Evolutionary conservation across 352 stramenopile species (phyloP).

Genomic region (Phytopythium ostracodes): DNA sequence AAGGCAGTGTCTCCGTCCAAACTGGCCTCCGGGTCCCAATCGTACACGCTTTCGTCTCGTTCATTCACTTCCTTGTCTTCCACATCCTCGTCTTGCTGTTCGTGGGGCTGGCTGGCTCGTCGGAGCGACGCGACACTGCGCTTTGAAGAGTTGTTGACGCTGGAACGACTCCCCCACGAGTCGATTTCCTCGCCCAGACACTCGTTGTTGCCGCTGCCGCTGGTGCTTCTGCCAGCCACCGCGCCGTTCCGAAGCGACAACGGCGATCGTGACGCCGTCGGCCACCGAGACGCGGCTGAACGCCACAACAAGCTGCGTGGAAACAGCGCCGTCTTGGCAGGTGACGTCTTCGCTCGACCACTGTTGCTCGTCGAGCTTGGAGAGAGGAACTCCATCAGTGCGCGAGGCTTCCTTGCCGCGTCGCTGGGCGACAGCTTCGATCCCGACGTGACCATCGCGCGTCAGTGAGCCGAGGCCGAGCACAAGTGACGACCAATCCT

Average conservation of each 20-base stretch:
- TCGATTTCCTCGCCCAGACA: constrained; percentile 2
- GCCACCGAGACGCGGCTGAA: constrained; percentile 1
- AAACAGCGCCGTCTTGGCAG: not conserved
- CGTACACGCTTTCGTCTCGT: constrained; percentile 2
- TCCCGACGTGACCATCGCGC: constrained; percentile 2
- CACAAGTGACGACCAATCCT: not conserved
- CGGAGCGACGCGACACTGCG: not conserved
- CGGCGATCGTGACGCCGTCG: not conserved
- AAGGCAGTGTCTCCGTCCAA: no score
- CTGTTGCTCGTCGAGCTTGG: not conserved
- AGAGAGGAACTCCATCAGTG: constrained; percentile 4
- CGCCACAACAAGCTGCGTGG: constrained; percentile 4
- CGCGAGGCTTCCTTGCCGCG: not conserved
- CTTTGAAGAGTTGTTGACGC: not conserved
- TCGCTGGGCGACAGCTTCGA: not conserved
- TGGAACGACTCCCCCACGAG: not conserved
- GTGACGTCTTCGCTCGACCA: not conserved
- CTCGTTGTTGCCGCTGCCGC: constrained; percentile 5
- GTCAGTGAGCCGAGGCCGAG: not conserved
- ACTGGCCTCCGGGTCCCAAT: constrained; percentile 3
- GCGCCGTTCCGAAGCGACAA: not conserved
- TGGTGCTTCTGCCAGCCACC: not conserved
- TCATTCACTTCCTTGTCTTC: not conserved
- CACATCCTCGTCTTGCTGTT: not conserved
- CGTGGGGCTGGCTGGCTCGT: not conserved